Evolutionary conservation across 1,284 basidiomycete genomes (phyloP), one percentile per base, ranked within the genome.

Genomic region (Boletellus deceptivus): DNA sequence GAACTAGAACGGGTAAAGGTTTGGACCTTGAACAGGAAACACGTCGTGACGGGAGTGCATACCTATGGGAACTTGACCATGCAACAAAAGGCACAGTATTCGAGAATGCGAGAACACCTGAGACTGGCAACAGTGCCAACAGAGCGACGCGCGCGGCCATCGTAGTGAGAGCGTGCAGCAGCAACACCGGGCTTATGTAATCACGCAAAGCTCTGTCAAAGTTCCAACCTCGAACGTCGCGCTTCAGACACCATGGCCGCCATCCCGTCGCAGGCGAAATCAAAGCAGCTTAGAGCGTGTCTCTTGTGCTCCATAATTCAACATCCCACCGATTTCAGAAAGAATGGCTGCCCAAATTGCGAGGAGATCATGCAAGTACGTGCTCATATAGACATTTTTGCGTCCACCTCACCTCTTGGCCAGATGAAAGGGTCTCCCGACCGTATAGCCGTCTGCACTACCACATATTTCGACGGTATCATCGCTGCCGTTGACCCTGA

Each of bases 311-410:
- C 92, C 10, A 84, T 95, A 57, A 83, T 97, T 37, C 93, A 94
- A 65, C 77, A 84, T 0, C 84, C 91, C 0, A 75, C 78, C 49
- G 96, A 98, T 60, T 99, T 98, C 67, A 76, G 87, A 48, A 83
- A 83, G 57, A 75, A 78, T 40, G 96, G 96, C 3, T 99, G 96
- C 67, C 96, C 96, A 35, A 99, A 99, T 67, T 99, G 96, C 70
- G 96, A 99, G 63, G 91, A 96, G 61, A 79, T 96, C 59, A 83
- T 98, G 69, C 89, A 95, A 75, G 96, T 94, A 43, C 46, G 73
- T 54, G 3, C 35, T 31, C 27, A 45, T 7, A 14, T 18, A 17
- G 38, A n/a, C 13, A 4, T 24, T 16, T 10, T 35, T 27, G 18
- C 20, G 27, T 29, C 38, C 31, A n/a, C 5, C 37, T 36, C 9